phyloP scores from a whole-genome alignment of 2,329 filamentous ascomycete species.

The Didymella exigua region DNA sequence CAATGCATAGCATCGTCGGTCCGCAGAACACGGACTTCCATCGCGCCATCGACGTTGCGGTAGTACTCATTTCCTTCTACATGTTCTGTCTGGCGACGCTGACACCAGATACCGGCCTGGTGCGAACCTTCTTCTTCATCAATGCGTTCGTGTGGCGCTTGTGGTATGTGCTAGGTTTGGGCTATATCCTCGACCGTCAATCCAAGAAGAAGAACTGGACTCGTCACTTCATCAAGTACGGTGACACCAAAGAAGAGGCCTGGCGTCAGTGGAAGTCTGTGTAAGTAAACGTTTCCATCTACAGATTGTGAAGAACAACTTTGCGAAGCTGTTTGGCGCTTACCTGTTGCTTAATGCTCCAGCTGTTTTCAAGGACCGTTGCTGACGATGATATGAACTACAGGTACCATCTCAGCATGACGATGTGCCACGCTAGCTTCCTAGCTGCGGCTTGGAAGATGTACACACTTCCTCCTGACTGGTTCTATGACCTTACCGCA shows the following conservation, averaged over 20 bases:
- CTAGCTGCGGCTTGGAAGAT: conserved; percentile 94
- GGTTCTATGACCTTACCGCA: conserved; percentile 82
- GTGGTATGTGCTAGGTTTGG: conserved; percentile 90
- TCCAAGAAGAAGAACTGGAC: conserved; percentile 94
- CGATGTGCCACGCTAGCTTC: conserved; percentile 87
- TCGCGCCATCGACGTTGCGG: conserved; percentile 81
- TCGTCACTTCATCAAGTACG: conserved; percentile 95
- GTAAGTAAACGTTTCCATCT: background rate
- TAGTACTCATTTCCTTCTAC: conserved; percentile 77
- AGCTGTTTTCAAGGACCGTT: background rate
- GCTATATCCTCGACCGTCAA: conserved; percentile 81
- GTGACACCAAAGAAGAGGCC: conserved; percentile 85
- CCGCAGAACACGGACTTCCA: conserved; percentile 85
- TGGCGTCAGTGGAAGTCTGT: conserved; percentile 98
- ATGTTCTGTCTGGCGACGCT: conserved; percentile 73
- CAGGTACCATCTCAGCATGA: conserved; percentile 84
- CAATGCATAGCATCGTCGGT: conserved; percentile 84
- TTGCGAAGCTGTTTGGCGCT: background rate
- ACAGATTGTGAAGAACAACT: no score
- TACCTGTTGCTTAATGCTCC: background rate
- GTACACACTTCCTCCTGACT: conserved; percentile 85
- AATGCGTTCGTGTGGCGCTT: conserved; percentile 84
- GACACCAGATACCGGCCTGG: conserved; percentile 76
- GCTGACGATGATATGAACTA: background rate
- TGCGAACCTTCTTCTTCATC: conserved; percentile 78